These are phyloP conservation scores for Ramularia endophylla DNA, from an alignment of 2,329 filamentous ascomycete genomes.

Conservation along the genomic window DNA sequence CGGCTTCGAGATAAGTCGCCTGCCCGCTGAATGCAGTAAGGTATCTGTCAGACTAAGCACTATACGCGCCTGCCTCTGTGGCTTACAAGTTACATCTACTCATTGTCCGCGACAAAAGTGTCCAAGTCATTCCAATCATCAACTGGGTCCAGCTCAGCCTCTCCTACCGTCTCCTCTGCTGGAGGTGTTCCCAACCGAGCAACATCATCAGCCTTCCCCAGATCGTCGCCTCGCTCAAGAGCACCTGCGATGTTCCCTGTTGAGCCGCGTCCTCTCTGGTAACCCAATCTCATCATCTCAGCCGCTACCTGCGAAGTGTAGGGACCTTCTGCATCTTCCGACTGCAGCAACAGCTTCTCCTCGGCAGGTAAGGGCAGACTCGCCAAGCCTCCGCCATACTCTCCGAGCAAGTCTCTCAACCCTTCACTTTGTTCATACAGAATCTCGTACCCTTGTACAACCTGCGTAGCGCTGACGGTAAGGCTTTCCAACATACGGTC, in stretches of 20 bases:
- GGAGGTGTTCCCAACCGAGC: no score
- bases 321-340: background rate
- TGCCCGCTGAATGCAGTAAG: no score
- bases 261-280: background rate
- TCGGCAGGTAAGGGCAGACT: constrained; percentile 6
- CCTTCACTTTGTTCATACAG: constrained; percentile 9
- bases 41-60: no score
- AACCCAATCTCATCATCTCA: background rate
- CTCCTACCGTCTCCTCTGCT: no score
- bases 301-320: background rate
- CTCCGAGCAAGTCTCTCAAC: constrained; percentile 9
- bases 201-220: constrained; percentile 7
- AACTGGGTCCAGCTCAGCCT: constrained; percentile 1
- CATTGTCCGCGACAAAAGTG: constrained; percentile 13
- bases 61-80: no score
- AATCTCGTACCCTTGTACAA: constrained; percentile 12
- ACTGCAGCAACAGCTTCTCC: background rate
- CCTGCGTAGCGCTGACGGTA: constrained; percentile 6
- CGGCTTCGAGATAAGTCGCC: no score
- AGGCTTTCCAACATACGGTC: no score
- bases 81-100: constrained; percentile 2
- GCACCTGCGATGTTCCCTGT: background rate
- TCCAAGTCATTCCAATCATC: constrained; percentile 16
- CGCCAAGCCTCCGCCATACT: constrained; percentile 7
- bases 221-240: background rate